A percentile compares a stretch with the other conserved stretches of the same genome.
Evolutionary conservation across 306 rosid species (phyloP).

Genomic region (Dalbergia cochinchinensis): DNA sequence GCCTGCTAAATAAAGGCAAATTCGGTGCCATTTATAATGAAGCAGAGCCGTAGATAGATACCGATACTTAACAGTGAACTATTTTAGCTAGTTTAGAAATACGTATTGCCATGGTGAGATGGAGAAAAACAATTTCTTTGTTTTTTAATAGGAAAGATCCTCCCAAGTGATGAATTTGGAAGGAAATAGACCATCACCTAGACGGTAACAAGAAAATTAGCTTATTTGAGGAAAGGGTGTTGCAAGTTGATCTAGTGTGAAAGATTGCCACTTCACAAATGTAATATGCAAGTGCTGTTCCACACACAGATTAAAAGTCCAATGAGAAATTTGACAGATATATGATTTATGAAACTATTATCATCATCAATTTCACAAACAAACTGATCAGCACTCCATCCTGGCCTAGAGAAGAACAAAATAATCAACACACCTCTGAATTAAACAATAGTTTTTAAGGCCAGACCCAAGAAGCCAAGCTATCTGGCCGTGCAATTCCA

Average conservation of each 20-base stretch:
- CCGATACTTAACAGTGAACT: constrained; percentile 26
- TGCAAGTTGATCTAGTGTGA: constrained; percentile 22
- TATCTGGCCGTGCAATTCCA: constrained; percentile 65
- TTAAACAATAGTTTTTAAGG: constrained; percentile 66
- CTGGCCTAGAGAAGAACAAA: constrained; percentile 67
- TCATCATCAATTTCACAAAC: constrained; percentile 67
- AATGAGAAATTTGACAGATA: constrained; percentile 57
- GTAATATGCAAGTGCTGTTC: constrained; percentile 37
- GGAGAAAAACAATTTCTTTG: not conserved
- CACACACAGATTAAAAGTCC: constrained; percentile 48
- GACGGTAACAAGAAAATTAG: constrained; percentile 29
- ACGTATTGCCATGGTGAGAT: not conserved
- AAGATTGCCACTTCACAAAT: constrained; percentile 11
- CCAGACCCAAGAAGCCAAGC: constrained; percentile 77
- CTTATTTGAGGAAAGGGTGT: constrained; percentile 1
- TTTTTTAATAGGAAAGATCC: not conserved
- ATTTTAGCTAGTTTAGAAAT: constrained; percentile 35
- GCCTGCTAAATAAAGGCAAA: constrained; percentile 35
- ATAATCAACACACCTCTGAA: constrained; percentile 88
- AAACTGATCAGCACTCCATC: constrained; percentile 71
- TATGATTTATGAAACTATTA: constrained; percentile 58
- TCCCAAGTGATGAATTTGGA: constrained; percentile 36
- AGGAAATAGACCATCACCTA: constrained; percentile 13
- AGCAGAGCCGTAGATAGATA: constrained; percentile 27
- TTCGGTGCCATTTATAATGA: constrained; percentile 10